Base-by-base conservation (phyloP, 257 asterid species). In the Solanum chiquidenum region DNA sequence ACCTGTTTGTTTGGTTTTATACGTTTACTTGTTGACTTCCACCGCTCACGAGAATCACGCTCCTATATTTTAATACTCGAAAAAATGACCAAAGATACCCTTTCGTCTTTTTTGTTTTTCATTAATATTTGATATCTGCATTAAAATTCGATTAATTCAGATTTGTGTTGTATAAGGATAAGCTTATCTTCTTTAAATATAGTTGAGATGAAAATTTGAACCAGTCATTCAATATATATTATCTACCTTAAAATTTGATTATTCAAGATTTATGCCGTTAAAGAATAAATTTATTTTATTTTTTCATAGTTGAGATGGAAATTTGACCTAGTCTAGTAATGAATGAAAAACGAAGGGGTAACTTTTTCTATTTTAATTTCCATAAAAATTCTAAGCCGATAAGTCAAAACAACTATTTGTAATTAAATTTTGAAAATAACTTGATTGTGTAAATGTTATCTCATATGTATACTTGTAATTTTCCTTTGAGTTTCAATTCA, bases 1-100 rank as follows among this genome's bases (percentile, higher is more conserved):
- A 87, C 92, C 35, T 13, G 86, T 88, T 69, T 16, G 42, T 42
- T 40, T 79, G 40, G 85, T 14, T 77, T 25, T 82, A 20, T 82
- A 33, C 84, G 76, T 86, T 82, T 86, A 40, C 79, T 42, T 87
- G 44, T 66, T 79, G 80, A 66, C 87, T n/a, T 71, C 80, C 42
- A 66, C 40, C 29, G 18, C 37, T 12, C 87, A 85, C 87, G 66
- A 37, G 80, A 66, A 66, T 66, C 80, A 66, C 69, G 87, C 31
- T 9, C 11, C 27, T 38, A 20, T 42, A 18, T 35, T 33, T 72
- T 52, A 52, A 52, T 18, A 52, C n/a, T 18, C 23, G 9, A 18
- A 20, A 18, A 52, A 52, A 52, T 52, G 23, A 52, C 62, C 62
- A 52, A 52, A 42, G 1, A 52, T 52, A 52, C n/a, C n/a, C 62